phyloP scores from a whole-genome alignment of 495 filamentous ascomycete species.

The Paragyromitra xinjiangensis region DNA sequence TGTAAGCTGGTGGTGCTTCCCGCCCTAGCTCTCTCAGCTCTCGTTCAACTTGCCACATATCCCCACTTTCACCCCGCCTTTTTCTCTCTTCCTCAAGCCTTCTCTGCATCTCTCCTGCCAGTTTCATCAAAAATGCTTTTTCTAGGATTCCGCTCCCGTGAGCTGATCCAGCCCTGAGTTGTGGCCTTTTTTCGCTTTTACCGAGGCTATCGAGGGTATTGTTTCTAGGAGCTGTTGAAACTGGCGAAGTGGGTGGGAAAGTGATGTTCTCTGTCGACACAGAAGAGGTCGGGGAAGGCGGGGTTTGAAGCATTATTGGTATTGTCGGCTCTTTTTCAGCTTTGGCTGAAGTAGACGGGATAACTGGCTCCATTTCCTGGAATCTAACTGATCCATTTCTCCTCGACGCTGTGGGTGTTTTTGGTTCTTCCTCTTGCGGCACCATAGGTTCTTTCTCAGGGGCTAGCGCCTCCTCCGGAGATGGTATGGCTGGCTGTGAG shows the following conservation, averaged over 20 bases:
- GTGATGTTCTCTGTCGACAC: slow-evolving; percentile 48
- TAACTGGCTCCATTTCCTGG: slow-evolving; percentile 32
- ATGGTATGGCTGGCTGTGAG: slow-evolving; percentile 25
- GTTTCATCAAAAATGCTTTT: slow-evolving; percentile 87
- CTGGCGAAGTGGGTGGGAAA: slow-evolving; percentile 47
- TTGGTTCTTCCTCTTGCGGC: slow-evolving; percentile 37
- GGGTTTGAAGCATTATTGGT: slow-evolving; percentile 39
- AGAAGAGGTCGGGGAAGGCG: slow-evolving; percentile 49
- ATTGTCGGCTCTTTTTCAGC: slow-evolving; percentile 37
- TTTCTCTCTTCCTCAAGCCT: slow-evolving; percentile 77
- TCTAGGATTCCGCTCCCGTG: slow-evolving; percentile 70
- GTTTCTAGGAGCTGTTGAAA: slow-evolving; percentile 34
- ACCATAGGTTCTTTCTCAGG: slow-evolving; percentile 36
- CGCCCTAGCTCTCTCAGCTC: slow-evolving; percentile 61
- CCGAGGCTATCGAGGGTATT: slow-evolving; percentile 26
- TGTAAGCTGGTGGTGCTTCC: slow-evolving; percentile 72
- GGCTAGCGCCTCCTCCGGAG: slow-evolving; percentile 9
- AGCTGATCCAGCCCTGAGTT: slow-evolving; percentile 46
- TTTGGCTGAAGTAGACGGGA: slow-evolving; percentile 15
- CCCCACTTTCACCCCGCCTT: slow-evolving; percentile 63
- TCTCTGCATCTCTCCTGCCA: slow-evolving; percentile 87
- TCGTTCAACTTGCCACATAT: slow-evolving; percentile 57
- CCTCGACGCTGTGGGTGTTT: slow-evolving; percentile 27
- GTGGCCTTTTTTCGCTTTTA: slow-evolving; percentile 45
- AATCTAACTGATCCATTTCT: slow-evolving; percentile 30